phyloP scores from a whole-genome alignment of 1,284 basidiomycete genomes.

The Ceratobasidium sp. region DNA sequence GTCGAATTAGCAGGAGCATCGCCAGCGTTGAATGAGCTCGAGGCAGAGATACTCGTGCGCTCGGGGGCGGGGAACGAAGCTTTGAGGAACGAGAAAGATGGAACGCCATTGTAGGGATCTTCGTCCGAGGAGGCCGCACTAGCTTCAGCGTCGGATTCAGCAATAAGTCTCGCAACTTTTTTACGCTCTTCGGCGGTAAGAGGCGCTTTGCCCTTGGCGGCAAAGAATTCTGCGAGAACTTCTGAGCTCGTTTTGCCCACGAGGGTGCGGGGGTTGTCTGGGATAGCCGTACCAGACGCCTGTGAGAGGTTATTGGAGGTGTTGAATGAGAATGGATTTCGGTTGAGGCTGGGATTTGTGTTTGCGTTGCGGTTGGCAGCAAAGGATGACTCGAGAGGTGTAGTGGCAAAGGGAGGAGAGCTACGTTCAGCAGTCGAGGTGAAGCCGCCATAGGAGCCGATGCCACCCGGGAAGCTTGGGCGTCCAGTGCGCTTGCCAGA shows the following conservation, averaged over 20 bases:
- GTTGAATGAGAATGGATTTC: constrained; percentile 10
- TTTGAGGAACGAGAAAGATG: constrained; percentile 37
- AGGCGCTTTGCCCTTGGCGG: constrained; percentile 31
- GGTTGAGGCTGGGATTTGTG: not conserved
- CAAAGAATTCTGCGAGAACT: constrained; percentile 31
- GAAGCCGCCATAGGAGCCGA: constrained; percentile 28
- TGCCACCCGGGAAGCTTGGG: constrained; percentile 26
- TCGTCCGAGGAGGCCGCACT: not conserved
- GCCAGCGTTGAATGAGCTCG: constrained; percentile 8
- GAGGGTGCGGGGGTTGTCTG: not conserved
- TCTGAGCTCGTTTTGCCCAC: constrained; percentile 29
- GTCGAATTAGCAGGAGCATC: not conserved
- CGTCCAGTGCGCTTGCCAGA: constrained; percentile 9
- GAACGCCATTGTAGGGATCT: constrained; percentile 35
- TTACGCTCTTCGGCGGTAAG: constrained; percentile 34
- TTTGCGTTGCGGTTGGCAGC: constrained; percentile 29
- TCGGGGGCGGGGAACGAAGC: constrained; percentile 27
- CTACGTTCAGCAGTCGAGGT: constrained; percentile 30
- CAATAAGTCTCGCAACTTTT: constrained; percentile 25
- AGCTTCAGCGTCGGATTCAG: constrained; percentile 17
- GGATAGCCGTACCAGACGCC: not conserved
- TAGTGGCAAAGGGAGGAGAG: constrained; percentile 20
- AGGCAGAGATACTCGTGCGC: constrained; percentile 21
- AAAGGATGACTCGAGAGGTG: constrained; percentile 32
- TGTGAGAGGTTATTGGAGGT: not conserved